Conservation (phyloP, 2,329 filamentous ascomycete genomes). For the Dryadomyces quercus-mongolicae region DNA sequence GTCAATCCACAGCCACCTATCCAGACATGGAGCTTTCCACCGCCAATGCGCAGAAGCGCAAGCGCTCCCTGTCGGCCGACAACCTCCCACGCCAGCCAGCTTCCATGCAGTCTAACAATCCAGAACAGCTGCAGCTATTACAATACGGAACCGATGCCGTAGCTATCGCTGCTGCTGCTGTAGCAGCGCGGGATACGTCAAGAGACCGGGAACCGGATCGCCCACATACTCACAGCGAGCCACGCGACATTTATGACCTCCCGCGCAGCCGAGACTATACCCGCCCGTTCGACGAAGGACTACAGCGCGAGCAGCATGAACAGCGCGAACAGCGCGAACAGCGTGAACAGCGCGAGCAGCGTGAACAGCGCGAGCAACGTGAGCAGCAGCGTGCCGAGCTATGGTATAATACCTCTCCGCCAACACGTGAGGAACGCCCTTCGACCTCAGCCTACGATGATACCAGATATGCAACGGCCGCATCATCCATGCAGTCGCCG, state of each 20-base stretch:
- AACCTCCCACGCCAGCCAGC: slow-evolving; percentile 17
- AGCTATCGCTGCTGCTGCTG: neutral
- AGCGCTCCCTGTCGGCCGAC: slow-evolving; percentile 55
- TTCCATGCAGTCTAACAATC: slow-evolving; percentile 2
- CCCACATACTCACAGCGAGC: slow-evolving; percentile 1
- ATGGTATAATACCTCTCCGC: slow-evolving; percentile 35
- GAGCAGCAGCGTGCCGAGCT: slow-evolving; percentile 27
- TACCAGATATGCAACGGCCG: slow-evolving; percentile 29
- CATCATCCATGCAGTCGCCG: slow-evolving; percentile 27
- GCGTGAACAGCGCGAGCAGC: neutral
- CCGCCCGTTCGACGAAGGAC: neutral
- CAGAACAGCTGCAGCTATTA: neutral
- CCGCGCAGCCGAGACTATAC: neutral
- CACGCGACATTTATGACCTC: slow-evolving; percentile 7
- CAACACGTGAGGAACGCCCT: slow-evolving; percentile 34
- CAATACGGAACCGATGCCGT: neutral
- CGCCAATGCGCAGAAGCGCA: slow-evolving; percentile 50
- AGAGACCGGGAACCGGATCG: slow-evolving; percentile 2
- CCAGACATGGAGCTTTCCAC: slow-evolving; percentile 32
- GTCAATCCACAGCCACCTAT: slow-evolving; percentile 25
- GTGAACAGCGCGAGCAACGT: slow-evolving; percentile 9
- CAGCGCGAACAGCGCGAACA: neutral
- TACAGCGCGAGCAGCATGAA: neutral
- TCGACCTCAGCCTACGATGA: slow-evolving; percentile 35
- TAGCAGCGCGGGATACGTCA: neutral